phyloP scores from a whole-genome alignment of 768 basidiomycete genomes.

The Suillus variegatus region DNA sequence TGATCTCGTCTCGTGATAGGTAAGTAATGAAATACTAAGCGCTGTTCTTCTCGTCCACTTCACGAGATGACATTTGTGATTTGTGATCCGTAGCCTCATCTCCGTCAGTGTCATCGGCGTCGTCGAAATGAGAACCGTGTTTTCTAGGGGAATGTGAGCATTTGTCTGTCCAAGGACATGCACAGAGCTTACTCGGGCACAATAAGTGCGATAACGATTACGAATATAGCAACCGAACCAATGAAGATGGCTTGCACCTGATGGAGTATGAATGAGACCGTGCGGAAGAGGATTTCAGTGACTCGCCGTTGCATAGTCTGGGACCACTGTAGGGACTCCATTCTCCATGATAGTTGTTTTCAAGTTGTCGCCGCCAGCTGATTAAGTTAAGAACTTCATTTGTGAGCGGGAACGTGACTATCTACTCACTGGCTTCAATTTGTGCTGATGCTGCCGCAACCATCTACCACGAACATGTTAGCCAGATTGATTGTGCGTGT shows the following conservation, averaged over 20 bases:
- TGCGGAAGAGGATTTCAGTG: constrained; percentile 20
- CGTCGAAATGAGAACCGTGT: constrained; percentile 82
- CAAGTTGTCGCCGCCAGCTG: constrained; percentile 66
- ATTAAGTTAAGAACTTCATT: constrained; percentile 11
- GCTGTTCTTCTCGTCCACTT: not conserved
- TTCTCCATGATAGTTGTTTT: constrained; percentile 47
- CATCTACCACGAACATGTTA: constrained; percentile 39
- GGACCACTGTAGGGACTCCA: constrained; percentile 44
- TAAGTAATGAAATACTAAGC: not conserved
- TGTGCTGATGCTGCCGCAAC: constrained; percentile 76
- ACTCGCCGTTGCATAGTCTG: constrained; percentile 59
- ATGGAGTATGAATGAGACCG: constrained; percentile 34
- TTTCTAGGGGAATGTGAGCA: constrained; percentile 40
- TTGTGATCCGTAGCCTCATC: constrained; percentile 42
- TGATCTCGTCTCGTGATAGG: not conserved
- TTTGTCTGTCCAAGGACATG: not conserved
- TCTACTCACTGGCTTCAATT: constrained; percentile 67
- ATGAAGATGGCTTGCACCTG: constrained; percentile 11
- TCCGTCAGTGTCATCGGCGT: constrained; percentile 77
- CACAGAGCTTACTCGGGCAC: constrained; percentile 67
- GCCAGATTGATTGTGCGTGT: not conserved
- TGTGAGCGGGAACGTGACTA: not conserved
- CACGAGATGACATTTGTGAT: constrained; percentile 5
- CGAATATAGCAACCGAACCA: constrained; percentile 59
- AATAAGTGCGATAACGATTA: constrained; percentile 72